Base-by-base conservation (phyloP, 768 basidiomycete species). In the Naematelia encephala region DNA sequence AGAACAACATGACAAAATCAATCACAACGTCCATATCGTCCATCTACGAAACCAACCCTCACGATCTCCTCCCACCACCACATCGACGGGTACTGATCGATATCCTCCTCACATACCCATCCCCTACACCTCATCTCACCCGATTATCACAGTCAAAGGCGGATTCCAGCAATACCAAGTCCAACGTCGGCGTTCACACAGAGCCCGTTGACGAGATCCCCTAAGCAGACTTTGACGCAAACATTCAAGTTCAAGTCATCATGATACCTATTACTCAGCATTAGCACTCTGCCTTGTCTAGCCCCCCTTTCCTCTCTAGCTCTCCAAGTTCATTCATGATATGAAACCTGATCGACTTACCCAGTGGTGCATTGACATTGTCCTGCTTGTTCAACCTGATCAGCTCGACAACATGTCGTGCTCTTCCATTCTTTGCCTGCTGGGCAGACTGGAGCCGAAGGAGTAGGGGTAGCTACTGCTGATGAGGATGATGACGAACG, bases 321-420 rank as follows among this genome's bases (percentile, higher is more conserved):
- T 34, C 12, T 25, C 16, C 29, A 30, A n/a, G 29, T 4, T 21
- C 51, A 39, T n/a, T 34, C 28, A 30, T 25, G 39, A 42, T 30
- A 21, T 4, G 44, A 5, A 27, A 57, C 57, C n/a, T n/a, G n/a
- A n/a, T n/a, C n/a, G n/a, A 39, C 34, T 30, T 39, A 52, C 49
- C 60, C 60, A n/a, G 51, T 39, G 14, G 27, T 12, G 27, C 60
- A 62, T 30, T 26, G 34, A 51, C 60, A 62, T 48, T 62, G 26
- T n/a, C 60, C 60, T 22, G 56, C 27, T 2, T 44, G 55, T 42
- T 62, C 60, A 14, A 42, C 50, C 51, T 51, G 48, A 29, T 57
- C 51, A 5, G 27, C 50, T 14, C 51, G 21, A 29, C 60, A 62
- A 28, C 60, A 62, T 19, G 11, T 21, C 3, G 60, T 62, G 3